Base-by-base conservation (phyloP, 2,329 filamentous ascomycete species). In the Emmonsiellopsis sp. region DNA sequence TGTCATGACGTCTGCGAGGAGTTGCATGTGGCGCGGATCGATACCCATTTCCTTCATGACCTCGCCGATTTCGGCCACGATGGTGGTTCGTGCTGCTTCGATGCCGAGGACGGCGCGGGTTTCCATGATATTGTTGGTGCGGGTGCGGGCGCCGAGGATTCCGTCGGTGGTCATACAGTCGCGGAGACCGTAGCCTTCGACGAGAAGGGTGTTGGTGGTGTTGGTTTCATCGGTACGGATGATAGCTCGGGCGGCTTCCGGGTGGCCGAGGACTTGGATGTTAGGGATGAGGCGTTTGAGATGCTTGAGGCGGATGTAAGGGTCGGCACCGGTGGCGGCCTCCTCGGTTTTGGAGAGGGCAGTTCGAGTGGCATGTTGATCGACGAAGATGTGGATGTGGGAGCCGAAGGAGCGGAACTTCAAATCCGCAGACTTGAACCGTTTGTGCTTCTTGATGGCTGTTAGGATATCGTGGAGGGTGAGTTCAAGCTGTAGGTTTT, bases 1-100 rank as follows among this genome's bases (percentile, higher is more conserved):
- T 0, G 93, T 97, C 93, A 98, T 98, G 52, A 96, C 91, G 65
- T 98, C 93, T 9, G 93, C 92, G 1, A 98, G 82, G 14, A 98
- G 80, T 68, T 96, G 87, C 90, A 98, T 97, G 74, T 98, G 93
- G 53, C 93, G 87, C 44, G 91, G 92, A 71, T 98, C 93, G 63
- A 98, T 97, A 69, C 83, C 84, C 90, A 98, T 96, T 67, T 86
- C 84, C 37, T 82, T 82, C 91, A 97, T 98, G 65, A 97, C 93
- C 51, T 80, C 78, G 51, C 79, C 80, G 63, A 98, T 97, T 74
- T 98, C 93, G 45, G 81, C 76, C 49, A 93, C 87, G 64, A 98
- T 97, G 6, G 91, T 95, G 3, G 80, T 81, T 55, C 92, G 84
- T 2, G 93, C 93, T 0, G 93, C 93, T 75, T 98, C 93, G 62